Base-by-base conservation (phyloP, 1,139 yeast genomes). In the Kurtzmaniella quercitrusa region DNA sequence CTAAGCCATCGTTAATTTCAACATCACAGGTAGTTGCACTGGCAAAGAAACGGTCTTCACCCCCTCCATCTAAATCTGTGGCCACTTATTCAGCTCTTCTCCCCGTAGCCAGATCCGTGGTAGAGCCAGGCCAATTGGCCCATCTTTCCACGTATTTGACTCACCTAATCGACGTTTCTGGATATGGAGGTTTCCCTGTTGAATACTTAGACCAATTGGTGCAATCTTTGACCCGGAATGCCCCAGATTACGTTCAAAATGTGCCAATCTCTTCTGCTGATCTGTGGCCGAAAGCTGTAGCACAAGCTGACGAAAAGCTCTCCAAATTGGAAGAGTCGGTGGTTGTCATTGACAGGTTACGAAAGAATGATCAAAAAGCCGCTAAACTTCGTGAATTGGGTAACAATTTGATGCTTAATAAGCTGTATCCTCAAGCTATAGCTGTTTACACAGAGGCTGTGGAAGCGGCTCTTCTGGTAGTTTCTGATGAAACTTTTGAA, bases 401-500 rank as follows among this genome's bases (percentile, higher is more conserved):
- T 8, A 72, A 72, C 52, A 71, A 70, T 50, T 56, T 70, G 19
- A 68, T 71, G 75, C 46, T 62, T 9, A 63, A 59, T 45, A 57
- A 53, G 48, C 63, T 72, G 2, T 70, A 64, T 49, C 70, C 73
- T 1, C 76, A 70, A 46, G 76, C 77, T 2, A 64, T 72, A 40
- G 59, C 65, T 42, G 57, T 60, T 6, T 72, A 72, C 50, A 71
- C 77, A 14, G 62, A 64, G 34, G 77, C 75, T 1, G 53, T 68
- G 15, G 59, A 61, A 39, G 36, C 53, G 18, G 53, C 62, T 31
- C 48, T 49, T 2, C 48, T 49, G 8, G 51, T 56, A 1, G 41
- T 60, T 12, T 38, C 47, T 3, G 46, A 46, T 15, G 51, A 60
- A 39, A 47, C 15, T 17, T 16, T 25, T 23, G 34, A 14, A 3